A percentile compares a stretch with the other conserved stretches of the same genome.
These are phyloP conservation scores for Solidago caesia DNA, from an alignment of 129 eudicot species.

Conservation along the genomic window DNA sequence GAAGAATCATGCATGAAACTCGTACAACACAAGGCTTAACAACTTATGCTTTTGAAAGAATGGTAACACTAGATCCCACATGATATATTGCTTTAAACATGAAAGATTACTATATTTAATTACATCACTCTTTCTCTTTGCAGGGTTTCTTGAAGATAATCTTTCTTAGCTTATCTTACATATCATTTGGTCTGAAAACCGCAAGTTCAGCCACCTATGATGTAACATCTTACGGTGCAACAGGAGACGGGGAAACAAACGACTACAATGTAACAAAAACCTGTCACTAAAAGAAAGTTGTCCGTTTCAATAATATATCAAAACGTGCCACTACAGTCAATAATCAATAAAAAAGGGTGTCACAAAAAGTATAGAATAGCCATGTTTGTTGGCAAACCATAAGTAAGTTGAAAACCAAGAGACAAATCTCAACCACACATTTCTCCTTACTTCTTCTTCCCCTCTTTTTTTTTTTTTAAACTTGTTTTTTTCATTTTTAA, in stretches of 20 bases:
- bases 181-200: slow-evolving; percentile 12
- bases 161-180: slow-evolving; percentile 20
- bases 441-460: too few relatives aligned
- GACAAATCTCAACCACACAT: too few relatives aligned
- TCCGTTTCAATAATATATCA: too few relatives aligned
- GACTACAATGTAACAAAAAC: slow-evolving; percentile 34
- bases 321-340: too few relatives aligned
- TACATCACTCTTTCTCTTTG: slow-evolving; percentile 1
- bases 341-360: too few relatives aligned
- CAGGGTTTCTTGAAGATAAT: slow-evolving; percentile 25
- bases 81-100: background rate
- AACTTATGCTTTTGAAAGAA: slow-evolving; percentile 11
- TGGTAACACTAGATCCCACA: slow-evolving; percentile 15
- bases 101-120: background rate
- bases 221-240: slow-evolving; percentile 45
- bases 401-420: too few relatives aligned
- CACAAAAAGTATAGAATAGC: too few relatives aligned
- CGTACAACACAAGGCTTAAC: background rate
- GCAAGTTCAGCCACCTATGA: slow-evolving; percentile 27
- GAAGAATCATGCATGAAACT: too few relatives aligned
- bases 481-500: too few relatives aligned
- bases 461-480: too few relatives aligned
- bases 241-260: slow-evolving; percentile 46
- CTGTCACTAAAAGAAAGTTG: too few relatives aligned
- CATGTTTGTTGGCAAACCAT: too few relatives aligned